These are phyloP conservation scores for Mesembryanthemum crystallinum DNA, from an alignment of 148 eudicot genomes.

Conservation along the genomic window DNA sequence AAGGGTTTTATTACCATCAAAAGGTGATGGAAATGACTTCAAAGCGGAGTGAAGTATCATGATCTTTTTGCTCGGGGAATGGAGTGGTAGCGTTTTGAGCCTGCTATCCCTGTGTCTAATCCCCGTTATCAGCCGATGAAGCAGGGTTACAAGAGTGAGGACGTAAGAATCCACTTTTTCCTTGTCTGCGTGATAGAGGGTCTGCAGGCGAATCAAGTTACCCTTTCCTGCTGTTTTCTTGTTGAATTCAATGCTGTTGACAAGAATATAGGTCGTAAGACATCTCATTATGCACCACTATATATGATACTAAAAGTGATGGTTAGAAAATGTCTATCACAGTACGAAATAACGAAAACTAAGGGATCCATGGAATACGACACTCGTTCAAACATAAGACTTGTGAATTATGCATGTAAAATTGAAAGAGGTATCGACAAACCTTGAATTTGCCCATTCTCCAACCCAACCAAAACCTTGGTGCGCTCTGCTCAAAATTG, in stretches of 20 bases:
- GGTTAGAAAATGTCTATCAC: too few species aligned
- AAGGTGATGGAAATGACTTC: slow-evolving; percentile 23
- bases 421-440: slow-evolving; percentile 20
- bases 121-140: slow-evolving; percentile 62
- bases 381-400: slow-evolving; percentile 8
- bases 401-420: background rate
- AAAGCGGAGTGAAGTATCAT: slow-evolving; percentile 17
- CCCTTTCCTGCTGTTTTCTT: slow-evolving; percentile 45
- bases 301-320: background rate
- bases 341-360: background rate
- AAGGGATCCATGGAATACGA: background rate
- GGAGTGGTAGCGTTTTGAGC: slow-evolving; percentile 33
- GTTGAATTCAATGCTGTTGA: slow-evolving; percentile 59
- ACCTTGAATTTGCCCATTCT: slow-evolving; percentile 97
- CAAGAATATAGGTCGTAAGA: background rate
- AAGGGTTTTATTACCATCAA: slow-evolving; percentile 22
- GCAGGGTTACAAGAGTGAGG: slow-evolving; percentile 62
- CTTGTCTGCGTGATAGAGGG: slow-evolving; percentile 82
- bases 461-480: slow-evolving; percentile 99
- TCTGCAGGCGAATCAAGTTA: slow-evolving; percentile 64
- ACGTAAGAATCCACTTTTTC: slow-evolving; percentile 57
- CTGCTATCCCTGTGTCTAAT: slow-evolving; percentile 59
- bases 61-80: slow-evolving; percentile 48
- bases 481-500: slow-evolving; percentile 57
- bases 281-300: background rate